phyloP scores from a whole-genome alignment of 805 yeast species.

The Ogataea sp. region DNA sequence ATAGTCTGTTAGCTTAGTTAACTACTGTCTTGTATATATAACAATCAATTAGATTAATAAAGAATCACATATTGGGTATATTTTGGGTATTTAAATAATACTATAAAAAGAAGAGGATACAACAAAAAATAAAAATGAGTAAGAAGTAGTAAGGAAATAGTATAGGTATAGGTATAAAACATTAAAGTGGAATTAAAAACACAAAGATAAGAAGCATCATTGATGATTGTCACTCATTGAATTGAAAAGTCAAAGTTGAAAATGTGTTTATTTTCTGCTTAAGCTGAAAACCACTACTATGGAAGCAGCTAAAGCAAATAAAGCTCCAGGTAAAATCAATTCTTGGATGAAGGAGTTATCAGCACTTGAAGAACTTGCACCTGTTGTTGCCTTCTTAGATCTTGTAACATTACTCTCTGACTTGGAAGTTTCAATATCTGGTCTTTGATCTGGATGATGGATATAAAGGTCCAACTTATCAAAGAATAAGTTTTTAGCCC shows the following conservation, averaged over 20 bases:
- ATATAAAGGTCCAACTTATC: constrained; percentile 67
- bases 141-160: neutral
- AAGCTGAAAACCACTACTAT: constrained; percentile 47
- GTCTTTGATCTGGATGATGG: constrained; percentile 53
- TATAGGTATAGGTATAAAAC: no score
- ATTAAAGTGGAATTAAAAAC: no score
- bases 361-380: neutral
- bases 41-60: neutral
- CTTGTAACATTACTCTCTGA: neutral
- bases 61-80: neutral
- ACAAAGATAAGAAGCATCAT: no score
- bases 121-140: neutral
- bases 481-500: constrained; percentile 37
- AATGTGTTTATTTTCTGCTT: constrained; percentile 35
- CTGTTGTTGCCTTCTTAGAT: constrained; percentile 2
- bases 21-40: neutral
- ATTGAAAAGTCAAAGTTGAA: no score
- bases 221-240: no score
- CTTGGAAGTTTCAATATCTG: constrained; percentile 8
- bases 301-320: constrained; percentile 53
- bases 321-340: constrained; percentile 54
- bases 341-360: constrained; percentile 50
- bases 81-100: neutral
- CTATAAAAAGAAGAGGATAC: neutral
- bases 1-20: no score